Conservation (phyloP, 305 asterid genomes). For the Plantago coronopus region DNA sequence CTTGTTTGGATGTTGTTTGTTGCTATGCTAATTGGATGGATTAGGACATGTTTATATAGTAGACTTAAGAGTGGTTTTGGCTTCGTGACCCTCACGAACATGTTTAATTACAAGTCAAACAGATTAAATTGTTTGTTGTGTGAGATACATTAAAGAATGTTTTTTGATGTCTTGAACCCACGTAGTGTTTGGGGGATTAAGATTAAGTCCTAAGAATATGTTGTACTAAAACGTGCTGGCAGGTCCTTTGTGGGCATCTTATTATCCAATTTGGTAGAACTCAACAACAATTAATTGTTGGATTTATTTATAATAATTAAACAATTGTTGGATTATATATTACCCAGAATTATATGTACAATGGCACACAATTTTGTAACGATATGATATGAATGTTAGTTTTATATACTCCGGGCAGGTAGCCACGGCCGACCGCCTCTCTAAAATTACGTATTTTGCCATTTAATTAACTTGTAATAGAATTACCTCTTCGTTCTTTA, state of each 20-base stretch:
- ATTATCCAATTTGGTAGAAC: neutral
- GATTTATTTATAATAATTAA: no score
- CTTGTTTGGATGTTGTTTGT: no score
- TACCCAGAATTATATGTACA: no score
- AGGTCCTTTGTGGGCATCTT: conserved; percentile 19
- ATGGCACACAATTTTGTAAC: no score
- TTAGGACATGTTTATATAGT: conserved; percentile 24
- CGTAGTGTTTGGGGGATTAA: conserved; percentile 14
- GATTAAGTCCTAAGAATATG: conserved; percentile 14
- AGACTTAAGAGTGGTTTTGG: conserved; percentile 1
- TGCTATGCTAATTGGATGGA: no score
- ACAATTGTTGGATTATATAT: no score
- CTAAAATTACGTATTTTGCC: no score
- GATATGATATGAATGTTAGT: no score
- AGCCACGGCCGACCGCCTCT: no score
- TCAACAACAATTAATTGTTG: conserved; percentile 1
- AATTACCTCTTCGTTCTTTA: no score
- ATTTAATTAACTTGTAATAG: no score
- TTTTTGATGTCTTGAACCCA: conserved; percentile 14
- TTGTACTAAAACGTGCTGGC: conserved; percentile 36
- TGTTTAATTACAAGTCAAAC: conserved; percentile 25
- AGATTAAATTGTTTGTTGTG: neutral
- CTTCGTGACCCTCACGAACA: conserved; percentile 45
- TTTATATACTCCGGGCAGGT: no score
- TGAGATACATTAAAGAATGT: conserved; percentile 14